Base-by-base conservation (phyloP, 495 filamentous ascomycete species). In the Entonaema liquescens region DNA sequence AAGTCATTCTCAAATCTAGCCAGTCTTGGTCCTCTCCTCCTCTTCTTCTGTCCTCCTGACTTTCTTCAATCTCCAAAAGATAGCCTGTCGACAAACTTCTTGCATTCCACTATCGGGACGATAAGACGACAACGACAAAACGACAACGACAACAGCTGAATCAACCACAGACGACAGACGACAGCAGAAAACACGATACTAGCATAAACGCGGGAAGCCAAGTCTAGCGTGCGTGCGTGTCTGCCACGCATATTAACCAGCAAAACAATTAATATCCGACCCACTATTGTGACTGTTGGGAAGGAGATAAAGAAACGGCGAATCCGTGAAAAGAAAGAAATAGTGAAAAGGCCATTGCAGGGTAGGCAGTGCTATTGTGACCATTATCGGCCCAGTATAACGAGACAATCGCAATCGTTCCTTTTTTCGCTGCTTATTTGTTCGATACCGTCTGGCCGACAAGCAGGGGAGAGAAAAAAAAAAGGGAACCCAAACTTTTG, bases 1-100 rank as follows among this genome's bases (percentile, higher is more conserved):
- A 28, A 59, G 61, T 69, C 61, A 65, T 38, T 72, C 29, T 31
- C 53, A 68, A 69, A 52, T 40, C 63, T 50, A 65, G 57, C 70
- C 47, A 56, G 36, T 62, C 59, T 36, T 15, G 33, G 26, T 68
- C 57, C 70, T 38, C 55, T 49, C 49, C 53, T 63, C 59, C 59
- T 60, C 59, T 54, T 74, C 63, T 68, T 74, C 63, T 71, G 60
- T 74, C 71, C 57, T 70, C 47, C 71, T 70, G 55, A 53, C 64
- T 35, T 54, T 11, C 1, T 23, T 55, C 26, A 21, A 63, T 60
- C 55, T 47, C 35, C 49, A n/a, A 31, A 17, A 40, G 49, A 57
- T 25, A 49, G 13, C 44, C 58, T 38, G 64, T 65, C 64, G 50
- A 68, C 40, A 56, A 56, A 36, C 28, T 42, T 67, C 59, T 26